These are phyloP conservation scores for Xylaria sp. DNA, from an alignment of 2,329 filamentous ascomycete species.

Conservation along the genomic window DNA sequence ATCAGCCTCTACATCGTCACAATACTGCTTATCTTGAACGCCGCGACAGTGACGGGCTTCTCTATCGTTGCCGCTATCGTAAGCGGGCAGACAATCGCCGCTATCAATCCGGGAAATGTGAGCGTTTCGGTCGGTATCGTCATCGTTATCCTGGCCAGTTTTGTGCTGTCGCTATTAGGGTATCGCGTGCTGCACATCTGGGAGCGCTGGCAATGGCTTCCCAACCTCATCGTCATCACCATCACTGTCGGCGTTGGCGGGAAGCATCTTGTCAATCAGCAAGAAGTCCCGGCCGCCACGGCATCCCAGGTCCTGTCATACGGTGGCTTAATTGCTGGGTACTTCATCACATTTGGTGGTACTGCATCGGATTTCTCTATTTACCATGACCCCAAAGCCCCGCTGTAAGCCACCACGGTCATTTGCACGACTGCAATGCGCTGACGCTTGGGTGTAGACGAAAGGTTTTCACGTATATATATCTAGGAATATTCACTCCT, in stretches of 20 bases:
- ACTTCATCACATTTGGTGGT: slow-evolving; percentile 65
- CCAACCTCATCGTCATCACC: slow-evolving; percentile 61
- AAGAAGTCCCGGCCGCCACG: slow-evolving; percentile 36
- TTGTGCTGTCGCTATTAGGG: slow-evolving; percentile 65
- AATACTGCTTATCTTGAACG: slow-evolving; percentile 51
- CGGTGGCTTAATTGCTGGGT: slow-evolving; percentile 60
- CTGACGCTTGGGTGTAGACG: slow-evolving; percentile 18
- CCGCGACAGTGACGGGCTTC: slow-evolving; percentile 64
- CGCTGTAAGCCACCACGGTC: slow-evolving; percentile 24
- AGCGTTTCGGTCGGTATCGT: slow-evolving; percentile 66
- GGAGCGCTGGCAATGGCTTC: slow-evolving; percentile 67
- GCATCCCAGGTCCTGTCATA: slow-evolving; percentile 53
- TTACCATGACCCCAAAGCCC: slow-evolving; percentile 59
- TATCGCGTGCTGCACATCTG: slow-evolving; percentile 64
- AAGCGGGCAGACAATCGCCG: slow-evolving; percentile 63
- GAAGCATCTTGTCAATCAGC: slow-evolving; percentile 51
- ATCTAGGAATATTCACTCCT: slow-evolving; percentile 61
- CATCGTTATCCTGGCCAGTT: slow-evolving; percentile 62
- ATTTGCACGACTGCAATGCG: too few relatives aligned
- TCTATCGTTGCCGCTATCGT: slow-evolving; percentile 66
- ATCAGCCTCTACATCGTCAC: slow-evolving; percentile 58
- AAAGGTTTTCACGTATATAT: slow-evolving; percentile 60
- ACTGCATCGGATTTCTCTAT: slow-evolving; percentile 67
- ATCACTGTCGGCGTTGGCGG: slow-evolving; percentile 65
- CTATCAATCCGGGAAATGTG: slow-evolving; percentile 57